Evolutionary conservation across 2,329 filamentous ascomycete species (phyloP).

Genomic region (Phialophora tarda): DNA sequence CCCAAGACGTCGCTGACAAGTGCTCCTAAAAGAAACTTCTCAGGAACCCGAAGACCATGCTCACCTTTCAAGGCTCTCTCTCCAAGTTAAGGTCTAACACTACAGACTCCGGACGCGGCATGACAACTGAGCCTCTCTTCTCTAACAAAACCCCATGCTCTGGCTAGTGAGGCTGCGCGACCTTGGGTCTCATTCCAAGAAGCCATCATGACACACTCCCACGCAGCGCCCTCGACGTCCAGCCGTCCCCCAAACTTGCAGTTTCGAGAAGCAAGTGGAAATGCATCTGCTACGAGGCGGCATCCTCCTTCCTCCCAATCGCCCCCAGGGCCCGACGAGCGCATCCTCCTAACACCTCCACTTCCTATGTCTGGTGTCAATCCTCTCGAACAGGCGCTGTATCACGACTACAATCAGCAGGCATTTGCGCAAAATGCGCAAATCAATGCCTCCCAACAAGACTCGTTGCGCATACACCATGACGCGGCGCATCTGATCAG

Average conservation of each 20-base stretch:
- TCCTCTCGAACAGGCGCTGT: constrained; percentile 28
- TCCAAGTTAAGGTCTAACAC: background rate
- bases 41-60: constrained; percentile 8
- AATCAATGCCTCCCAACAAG: constrained; percentile 8
- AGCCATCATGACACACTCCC: constrained; percentile 29
- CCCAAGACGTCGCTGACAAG: constrained; percentile 4
- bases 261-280: constrained; percentile 8
- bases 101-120: constrained; percentile 10
- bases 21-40: background rate
- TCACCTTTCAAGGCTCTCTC: constrained; percentile 12
- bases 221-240: constrained; percentile 19
- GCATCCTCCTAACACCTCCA: constrained; percentile 34
- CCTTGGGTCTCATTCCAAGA: constrained; percentile 13
- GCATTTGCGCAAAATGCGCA: constrained; percentile 34
- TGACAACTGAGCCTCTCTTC: background rate
- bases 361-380: constrained; percentile 24
- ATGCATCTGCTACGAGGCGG: constrained; percentile 14
- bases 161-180: constrained; percentile 25
- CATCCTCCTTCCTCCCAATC: constrained; percentile 10
- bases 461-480: constrained; percentile 16
- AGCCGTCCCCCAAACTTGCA: constrained; percentile 10
- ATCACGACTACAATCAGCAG: constrained; percentile 30
- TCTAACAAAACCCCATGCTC: constrained; percentile 24
- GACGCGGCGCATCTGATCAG: constrained; percentile 35
- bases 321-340: constrained; percentile 25